phyloP scores from a whole-genome alignment of 352 stramenopile genomes.

The Phytophthora fragariaefolia region DNA sequence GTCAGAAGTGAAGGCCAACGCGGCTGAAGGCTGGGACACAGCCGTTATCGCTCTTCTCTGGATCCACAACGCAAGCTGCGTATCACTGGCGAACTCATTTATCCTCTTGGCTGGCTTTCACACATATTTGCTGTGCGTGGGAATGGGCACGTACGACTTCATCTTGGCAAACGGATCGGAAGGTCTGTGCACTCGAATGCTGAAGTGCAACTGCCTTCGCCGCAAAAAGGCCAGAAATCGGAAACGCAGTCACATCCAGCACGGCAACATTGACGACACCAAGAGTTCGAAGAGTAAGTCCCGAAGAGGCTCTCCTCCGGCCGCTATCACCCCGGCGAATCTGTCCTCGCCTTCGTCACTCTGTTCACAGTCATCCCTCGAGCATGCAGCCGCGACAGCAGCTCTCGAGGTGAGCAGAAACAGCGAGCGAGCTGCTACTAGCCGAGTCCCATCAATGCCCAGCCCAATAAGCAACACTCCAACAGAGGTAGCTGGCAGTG shows the following conservation, averaged over 20 bases:
- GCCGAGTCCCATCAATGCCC: neutral
- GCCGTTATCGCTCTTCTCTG: conserved; percentile 66
- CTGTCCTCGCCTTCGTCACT: conserved; percentile 22
- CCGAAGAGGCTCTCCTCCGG: conserved; percentile 27
- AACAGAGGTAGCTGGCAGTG: conserved; percentile 6
- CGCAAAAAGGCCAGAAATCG: conserved; percentile 37
- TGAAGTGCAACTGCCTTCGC: conserved; percentile 74
- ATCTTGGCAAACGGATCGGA: conserved; percentile 81
- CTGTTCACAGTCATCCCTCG: conserved; percentile 19
- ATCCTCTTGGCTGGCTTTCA: conserved; percentile 78
- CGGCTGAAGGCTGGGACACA: conserved; percentile 48
- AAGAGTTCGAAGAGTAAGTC: conserved; percentile 20
- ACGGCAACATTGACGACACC: conserved; percentile 27
- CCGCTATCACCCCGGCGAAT: conserved; percentile 23
- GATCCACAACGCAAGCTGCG: conserved; percentile 72
- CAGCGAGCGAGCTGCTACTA: conserved; percentile 3
- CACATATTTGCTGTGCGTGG: conserved; percentile 73
- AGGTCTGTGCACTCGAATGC: conserved; percentile 73
- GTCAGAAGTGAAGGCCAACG: conserved; percentile 50
- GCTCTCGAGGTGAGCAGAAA: conserved; percentile 19
- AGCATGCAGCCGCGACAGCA: conserved; percentile 16
- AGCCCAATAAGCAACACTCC: conserved; percentile 10
- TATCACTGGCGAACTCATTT: conserved; percentile 74
- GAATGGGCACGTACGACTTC: conserved; percentile 87
- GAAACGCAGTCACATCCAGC: conserved; percentile 44